Evolutionary conservation across 1,284 basidiomycete genomes (phyloP).

Genomic region (Phaffia rhodozyma): DNA sequence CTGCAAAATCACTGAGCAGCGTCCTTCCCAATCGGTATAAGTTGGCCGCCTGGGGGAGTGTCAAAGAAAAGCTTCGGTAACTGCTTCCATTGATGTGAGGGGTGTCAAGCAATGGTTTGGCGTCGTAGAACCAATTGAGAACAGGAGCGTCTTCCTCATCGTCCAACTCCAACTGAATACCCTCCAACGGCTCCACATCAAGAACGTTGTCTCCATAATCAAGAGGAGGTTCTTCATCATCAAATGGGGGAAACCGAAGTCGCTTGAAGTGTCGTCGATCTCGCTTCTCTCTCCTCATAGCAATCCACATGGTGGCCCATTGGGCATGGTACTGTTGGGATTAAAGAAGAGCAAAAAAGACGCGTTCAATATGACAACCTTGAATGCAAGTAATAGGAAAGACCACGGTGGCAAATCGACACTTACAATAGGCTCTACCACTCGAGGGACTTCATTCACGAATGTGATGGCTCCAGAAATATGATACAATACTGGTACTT

Average conservation of each 20-base stretch:
- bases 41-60: conserved; percentile 90
- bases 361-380: background rate
- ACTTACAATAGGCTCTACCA: conserved; percentile 73
- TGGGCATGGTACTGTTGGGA: conserved; percentile 71
- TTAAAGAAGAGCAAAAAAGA: background rate
- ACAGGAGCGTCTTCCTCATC: conserved; percentile 88
- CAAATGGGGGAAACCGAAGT: conserved; percentile 99
- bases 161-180: conserved; percentile 94
- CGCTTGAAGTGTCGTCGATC: conserved; percentile 99
- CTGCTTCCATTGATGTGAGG: conserved; percentile 80
- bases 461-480: conserved; percentile 99
- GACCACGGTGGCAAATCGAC: background rate
- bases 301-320: conserved; percentile 99
- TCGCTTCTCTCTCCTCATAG: conserved; percentile 97
- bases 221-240: conserved; percentile 96
- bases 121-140: conserved; percentile 97
- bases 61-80: conserved; percentile 86
- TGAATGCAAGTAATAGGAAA: background rate
- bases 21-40: conserved; percentile 91
- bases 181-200: conserved; percentile 94
- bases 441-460: conserved; percentile 92
- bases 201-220: conserved; percentile 98
- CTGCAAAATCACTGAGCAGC: conserved; percentile 80
- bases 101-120: conserved; percentile 84
- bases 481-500: conserved; percentile 92